Percentiles rank a stretch among this genome's conserved stretches.
Conservation (phyloP, 139 green algal species). For the Coelastrella sp. region DNA sequence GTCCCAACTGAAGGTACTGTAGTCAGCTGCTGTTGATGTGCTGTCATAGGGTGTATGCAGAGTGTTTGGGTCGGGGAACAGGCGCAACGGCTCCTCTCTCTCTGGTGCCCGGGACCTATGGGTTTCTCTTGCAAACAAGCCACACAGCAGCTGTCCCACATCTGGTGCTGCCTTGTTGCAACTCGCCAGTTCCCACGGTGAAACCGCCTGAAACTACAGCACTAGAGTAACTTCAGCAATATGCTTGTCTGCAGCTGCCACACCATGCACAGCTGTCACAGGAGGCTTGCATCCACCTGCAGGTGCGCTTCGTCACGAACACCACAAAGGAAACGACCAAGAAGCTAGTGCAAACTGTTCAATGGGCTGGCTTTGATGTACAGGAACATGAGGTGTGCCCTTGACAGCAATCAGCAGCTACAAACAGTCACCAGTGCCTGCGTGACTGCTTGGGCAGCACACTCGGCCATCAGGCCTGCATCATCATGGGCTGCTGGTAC, state of each 20-base stretch:
- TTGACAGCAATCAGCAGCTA: not conserved
- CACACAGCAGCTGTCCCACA: not conserved
- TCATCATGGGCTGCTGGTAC: too few relatives aligned
- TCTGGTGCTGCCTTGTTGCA: not conserved
- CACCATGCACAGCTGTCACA: not conserved
- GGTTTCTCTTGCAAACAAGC: not conserved
- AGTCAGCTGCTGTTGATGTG: not conserved
- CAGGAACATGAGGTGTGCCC: slow-evolving; percentile 13
- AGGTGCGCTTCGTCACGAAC: slow-evolving; percentile 29
- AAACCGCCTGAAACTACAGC: not conserved
- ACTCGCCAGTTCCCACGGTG: not conserved
- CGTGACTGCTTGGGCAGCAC: too few relatives aligned
- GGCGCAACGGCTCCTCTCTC: not conserved
- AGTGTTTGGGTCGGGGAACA: not conserved
- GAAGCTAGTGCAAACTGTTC: slow-evolving; percentile 5
- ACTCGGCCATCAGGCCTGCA: too few relatives aligned
- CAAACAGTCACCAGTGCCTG: too few relatives aligned
- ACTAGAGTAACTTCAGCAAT: not conserved
- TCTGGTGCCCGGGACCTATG: not conserved
- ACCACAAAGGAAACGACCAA: slow-evolving; percentile 34
- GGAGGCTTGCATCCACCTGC: not conserved
- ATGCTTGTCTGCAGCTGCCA: not conserved
- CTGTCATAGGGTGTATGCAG: not conserved
- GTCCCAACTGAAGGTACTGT: not conserved
- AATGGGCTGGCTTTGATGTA: slow-evolving; percentile 24